Base-by-base conservation (phyloP, 2,329 filamentous ascomycete species). In the Myotisia sp. region DNA sequence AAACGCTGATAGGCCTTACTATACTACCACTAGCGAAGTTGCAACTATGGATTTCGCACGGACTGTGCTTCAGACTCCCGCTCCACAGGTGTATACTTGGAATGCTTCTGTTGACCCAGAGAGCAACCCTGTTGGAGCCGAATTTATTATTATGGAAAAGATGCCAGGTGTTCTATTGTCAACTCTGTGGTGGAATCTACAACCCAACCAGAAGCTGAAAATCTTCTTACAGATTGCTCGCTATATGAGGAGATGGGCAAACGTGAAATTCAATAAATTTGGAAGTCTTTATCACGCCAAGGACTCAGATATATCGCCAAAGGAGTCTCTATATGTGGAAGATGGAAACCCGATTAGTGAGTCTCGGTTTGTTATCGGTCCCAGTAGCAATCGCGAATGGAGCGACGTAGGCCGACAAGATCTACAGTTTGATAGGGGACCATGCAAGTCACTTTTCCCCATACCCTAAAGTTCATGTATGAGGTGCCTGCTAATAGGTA, bases 131-230 rank as follows among this genome's bases (percentile, higher is more conserved):
- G 52, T 51, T 37, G 51, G 50, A 3, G 51, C 51, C 13, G 53
- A 57, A 42, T 57, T 50, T 23, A 47, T 58, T 9, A 50, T 58
- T 20, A 53, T 56, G 50, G 54, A 55, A 34, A 43, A 47, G 13
- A 19, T 50, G n/a, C 40, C 20, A 1, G 53, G 55, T 17, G 47
- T 33, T 9, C 30, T 14, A 13, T 16, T 39, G 4, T 37, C 22
- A 16, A 26, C 19, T 3, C 35, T 18, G 3, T 41, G 12, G 33
- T 20, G 28, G 6, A 21, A 19, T 5, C 36, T 36, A 22, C 32
- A 35, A 14, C 16, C 49, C 53, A 17, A 51, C 18, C 31, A 24
- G 12, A 38, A 41, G 14, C 19, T 39, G 10, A 13, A 23, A 9
- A 17, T 41, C 5, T 32, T 41, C 22, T 3, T 23, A 5, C 39